phyloP scores from a whole-genome alignment of 225 moss, liverwort and hornwort species.

The Antitrichia curtipendula region DNA sequence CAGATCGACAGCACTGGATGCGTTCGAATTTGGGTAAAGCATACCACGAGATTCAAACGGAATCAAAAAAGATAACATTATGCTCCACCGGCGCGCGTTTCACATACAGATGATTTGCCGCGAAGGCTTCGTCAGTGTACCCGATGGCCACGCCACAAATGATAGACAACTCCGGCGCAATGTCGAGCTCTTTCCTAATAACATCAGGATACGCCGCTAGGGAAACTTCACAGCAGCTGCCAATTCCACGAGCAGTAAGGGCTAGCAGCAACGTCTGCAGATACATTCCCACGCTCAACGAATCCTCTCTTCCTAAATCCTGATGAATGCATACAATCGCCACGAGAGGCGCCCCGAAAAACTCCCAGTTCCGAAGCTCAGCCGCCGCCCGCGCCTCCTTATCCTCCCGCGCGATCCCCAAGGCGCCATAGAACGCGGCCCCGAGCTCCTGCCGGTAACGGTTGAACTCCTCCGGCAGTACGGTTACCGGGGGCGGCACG shows the following conservation, averaged over 20 bases:
- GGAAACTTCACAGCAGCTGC: constrained; percentile 30
- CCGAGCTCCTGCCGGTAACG: constrained; percentile 30
- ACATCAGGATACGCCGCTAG: constrained; percentile 25
- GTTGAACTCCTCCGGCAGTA: constrained; percentile 16
- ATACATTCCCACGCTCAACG: constrained; percentile 35
- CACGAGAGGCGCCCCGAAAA: constrained; percentile 34
- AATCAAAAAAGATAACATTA: constrained; percentile 28
- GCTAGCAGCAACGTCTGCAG: constrained; percentile 31
- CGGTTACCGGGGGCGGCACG: constrained; percentile 1
- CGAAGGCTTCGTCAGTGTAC: constrained; percentile 7
- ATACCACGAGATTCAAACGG: not conserved
- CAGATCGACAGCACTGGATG: not conserved
- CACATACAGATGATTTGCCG: constrained; percentile 8
- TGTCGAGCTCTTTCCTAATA: constrained; percentile 10
- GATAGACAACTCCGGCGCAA: constrained; percentile 14
- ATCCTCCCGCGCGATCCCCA: constrained; percentile 28
- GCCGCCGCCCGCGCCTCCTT: constrained; percentile 8
- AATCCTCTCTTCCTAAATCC: constrained; percentile 21
- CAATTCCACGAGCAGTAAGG: constrained; percentile 28
- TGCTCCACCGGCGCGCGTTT: constrained; percentile 14
- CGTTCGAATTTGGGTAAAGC: not conserved
- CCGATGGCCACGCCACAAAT: constrained; percentile 47
- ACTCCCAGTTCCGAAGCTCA: constrained; percentile 36
- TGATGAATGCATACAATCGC: constrained; percentile 29
- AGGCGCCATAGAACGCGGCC: constrained; percentile 6